phyloP scores from a whole-genome alignment of 352 stramenopile species.

The Plasmopara muralis region DNA sequence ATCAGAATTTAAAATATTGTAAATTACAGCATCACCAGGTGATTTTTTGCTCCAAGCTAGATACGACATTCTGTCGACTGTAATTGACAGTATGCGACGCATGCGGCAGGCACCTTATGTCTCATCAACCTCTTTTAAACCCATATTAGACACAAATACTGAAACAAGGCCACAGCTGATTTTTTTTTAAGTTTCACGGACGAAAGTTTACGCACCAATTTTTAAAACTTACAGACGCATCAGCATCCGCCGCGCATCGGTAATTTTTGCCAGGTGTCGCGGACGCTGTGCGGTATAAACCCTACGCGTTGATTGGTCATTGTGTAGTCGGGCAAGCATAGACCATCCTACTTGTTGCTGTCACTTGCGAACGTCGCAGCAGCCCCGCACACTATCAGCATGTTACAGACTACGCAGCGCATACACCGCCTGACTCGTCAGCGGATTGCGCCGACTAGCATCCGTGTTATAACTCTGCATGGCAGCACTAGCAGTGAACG shows the following conservation, averaged over 20 bases:
- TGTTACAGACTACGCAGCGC: conserved; percentile 18
- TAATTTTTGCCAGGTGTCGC: not conserved
- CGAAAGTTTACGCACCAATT: not conserved
- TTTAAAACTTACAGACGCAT: not conserved
- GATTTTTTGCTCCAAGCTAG: too few species aligned
- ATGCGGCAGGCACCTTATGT: too few species aligned
- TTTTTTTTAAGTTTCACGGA: too few species aligned
- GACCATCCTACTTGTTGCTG: conserved; percentile 9
- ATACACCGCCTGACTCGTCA: conserved; percentile 4
- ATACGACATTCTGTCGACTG: too few species aligned
- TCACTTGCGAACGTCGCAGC: conserved; percentile 25
- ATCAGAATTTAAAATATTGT: too few species aligned
- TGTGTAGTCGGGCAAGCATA: conserved; percentile 15
- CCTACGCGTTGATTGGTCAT: conserved; percentile 10
- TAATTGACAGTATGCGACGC: too few species aligned
- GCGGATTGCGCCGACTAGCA: not conserved
- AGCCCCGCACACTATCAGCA: conserved; percentile 8
- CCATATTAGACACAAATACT: too few species aligned
- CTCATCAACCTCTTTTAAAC: too few species aligned
- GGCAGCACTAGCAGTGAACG: conserved; percentile 20
- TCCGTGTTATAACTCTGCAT: conserved; percentile 6
- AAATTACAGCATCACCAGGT: too few species aligned
- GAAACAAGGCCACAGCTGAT: too few species aligned
- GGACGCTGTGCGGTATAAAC: not conserved
- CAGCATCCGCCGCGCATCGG: not conserved